Conservation (phyloP, 306 rosid species). For the Prunus salicina region DNA sequence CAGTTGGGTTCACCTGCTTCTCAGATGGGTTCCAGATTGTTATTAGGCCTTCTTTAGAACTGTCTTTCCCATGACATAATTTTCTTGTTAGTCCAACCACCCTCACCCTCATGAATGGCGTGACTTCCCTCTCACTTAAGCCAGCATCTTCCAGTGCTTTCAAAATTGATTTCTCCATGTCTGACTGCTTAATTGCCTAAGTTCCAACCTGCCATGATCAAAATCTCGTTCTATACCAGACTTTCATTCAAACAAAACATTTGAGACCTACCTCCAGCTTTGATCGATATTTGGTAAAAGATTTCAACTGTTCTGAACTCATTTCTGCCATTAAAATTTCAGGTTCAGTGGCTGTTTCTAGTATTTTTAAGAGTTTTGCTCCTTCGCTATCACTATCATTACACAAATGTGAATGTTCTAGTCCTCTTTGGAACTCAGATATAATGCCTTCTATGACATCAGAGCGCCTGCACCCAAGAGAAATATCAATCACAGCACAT, state of each 20-base stretch:
- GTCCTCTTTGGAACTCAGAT: constrained; percentile 62
- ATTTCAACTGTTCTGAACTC: constrained; percentile 76
- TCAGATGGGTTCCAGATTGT: constrained; percentile 90
- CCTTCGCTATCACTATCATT: constrained; percentile 70
- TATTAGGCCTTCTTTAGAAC: constrained; percentile 65
- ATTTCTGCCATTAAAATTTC: constrained; percentile 91
- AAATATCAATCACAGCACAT: constrained; percentile 20
- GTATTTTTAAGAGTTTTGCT: constrained; percentile 70
- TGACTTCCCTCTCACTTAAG: constrained; percentile 64
- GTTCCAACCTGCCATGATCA: constrained; percentile 25
- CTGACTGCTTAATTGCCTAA: constrained; percentile 70
- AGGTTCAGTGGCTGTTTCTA: constrained; percentile 83
- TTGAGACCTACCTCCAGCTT: constrained; percentile 61
- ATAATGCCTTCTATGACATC: constrained; percentile 56
- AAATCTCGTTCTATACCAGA: constrained; percentile 22
- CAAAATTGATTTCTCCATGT: constrained; percentile 64
- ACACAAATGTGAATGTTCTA: constrained; percentile 30
- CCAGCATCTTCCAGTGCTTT: constrained; percentile 80
- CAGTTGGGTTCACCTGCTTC: constrained; percentile 48
- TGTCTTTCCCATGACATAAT: constrained; percentile 27
- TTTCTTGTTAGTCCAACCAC: constrained; percentile 68
- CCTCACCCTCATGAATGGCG: constrained; percentile 70
- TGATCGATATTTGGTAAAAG: constrained; percentile 66
- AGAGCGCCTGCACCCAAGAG: constrained; percentile 57
- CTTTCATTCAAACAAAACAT: constrained; percentile 23